Base-by-base conservation (phyloP, 2,329 filamentous ascomycete genomes). In the Capronia epimyces region DNA sequence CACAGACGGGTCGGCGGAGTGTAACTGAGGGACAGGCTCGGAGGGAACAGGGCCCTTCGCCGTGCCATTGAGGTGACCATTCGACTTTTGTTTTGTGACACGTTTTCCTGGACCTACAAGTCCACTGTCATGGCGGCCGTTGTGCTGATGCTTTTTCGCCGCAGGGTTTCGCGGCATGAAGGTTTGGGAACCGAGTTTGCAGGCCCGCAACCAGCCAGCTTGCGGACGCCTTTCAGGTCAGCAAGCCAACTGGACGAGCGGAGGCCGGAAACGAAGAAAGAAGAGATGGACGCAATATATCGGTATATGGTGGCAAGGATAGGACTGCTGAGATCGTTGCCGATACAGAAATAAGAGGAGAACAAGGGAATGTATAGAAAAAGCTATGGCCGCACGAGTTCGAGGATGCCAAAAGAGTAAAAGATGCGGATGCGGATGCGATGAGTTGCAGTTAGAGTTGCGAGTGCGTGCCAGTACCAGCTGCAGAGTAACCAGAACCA, bases 71-170 rank as follows among this genome's bases (percentile, higher is more conserved):
- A 79, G 65, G 63, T 78, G 70, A 60, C 74, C 73, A 69, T 75
- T 77, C 54, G 76, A 78, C 65, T 75, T 78, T 65, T 78, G 75
- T 67, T 76, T 78, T 57, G 69, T 74, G 63, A 83, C 73, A 68
- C 83, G 83, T 75, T 83, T 88, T 61, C 84, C 84, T 46, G 86
- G 82, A 65, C 83, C 83, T 77, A 89, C 85, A 69, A 89, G 77
- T 66, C 88, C 89, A 84, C 87, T 89, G 73, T 95, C 89, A 73
- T 94, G 86, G 70, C 86, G 82, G 65, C 77, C 81, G 71, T 84
- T 84, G 74, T 82, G 82, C 69, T 83, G 78, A 73, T 76, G 84
- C 68, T 74, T 74, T 65, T 71, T 72, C 67, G 70, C 67, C 64
- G 72, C 69, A 64, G 66, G 66, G 69, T 69, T 69, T 66, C 71